Evolutionary conservation across 1,284 basidiomycete genomes (phyloP), one percentile per base, ranked within the genome.

Genomic region (Schizophyllum commune): DNA sequence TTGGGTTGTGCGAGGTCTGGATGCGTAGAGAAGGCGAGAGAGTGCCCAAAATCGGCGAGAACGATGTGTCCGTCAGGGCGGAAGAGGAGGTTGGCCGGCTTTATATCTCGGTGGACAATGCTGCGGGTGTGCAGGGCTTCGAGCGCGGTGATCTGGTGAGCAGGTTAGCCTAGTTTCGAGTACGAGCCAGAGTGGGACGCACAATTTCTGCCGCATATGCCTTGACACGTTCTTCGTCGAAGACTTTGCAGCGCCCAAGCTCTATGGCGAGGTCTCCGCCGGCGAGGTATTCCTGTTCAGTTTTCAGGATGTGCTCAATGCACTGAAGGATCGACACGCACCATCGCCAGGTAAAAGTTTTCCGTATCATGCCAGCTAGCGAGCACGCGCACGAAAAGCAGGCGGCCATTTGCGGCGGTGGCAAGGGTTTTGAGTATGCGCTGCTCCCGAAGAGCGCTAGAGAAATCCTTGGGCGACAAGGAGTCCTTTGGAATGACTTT

Each of bases 261-360:
- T 68, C 65, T 15, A 64, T 39, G 5, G 62, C 69, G 19, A 72
- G 22, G 51, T 71, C 70, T 56, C 65, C 62, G 1, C 70, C 69
- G 13, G 64, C 61, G 4, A 67, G 32, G 55, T 66, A 71, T 51
- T 67, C 65, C 69, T 69, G 52, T 53, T 2, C 51, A 33, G 22
- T 62, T 20, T 47, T 17, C 39, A 17, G 27, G 3, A 27, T 27
- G 27, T 3, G 27, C 5, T 27, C 27, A 5, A 27, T 27, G 27
- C 27, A 27, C 27, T 27, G 27, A 27, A 27, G 27, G 3, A 27
- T 27, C 4, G 53, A 55, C 3, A 52, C 68, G 13, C 57, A 71
- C 70, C 47, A 66, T 69, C 1, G 65, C 64, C 8, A 72, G 59
- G 60, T 71, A 71, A 56, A 63, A 71, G 54, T 69, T 68, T 0